These are phyloP conservation scores for Parmelia sp. DNA, from an alignment of 495 filamentous ascomycete genomes.

Conservation along the genomic window DNA sequence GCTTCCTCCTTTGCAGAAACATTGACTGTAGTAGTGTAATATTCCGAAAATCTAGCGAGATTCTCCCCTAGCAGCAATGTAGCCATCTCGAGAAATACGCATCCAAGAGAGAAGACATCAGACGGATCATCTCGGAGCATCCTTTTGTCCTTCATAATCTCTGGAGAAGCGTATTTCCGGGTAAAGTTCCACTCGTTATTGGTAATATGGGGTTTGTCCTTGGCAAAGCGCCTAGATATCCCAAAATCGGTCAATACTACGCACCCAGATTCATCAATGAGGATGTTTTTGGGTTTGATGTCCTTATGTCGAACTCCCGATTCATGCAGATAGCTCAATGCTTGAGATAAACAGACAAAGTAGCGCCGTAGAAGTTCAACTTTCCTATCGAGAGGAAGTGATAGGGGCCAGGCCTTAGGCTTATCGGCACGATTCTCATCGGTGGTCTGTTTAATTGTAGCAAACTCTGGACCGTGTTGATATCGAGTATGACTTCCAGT, in stretches of 20 bases:
- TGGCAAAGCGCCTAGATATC: constrained; percentile 36
- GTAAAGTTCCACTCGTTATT: constrained; percentile 6
- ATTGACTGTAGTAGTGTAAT: background rate
- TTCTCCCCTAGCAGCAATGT: background rate
- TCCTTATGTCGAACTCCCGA: constrained; percentile 40
- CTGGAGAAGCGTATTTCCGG: constrained; percentile 9
- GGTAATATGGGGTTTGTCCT: constrained; percentile 19
- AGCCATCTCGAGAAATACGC: constrained; percentile 13
- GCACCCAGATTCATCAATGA: constrained; percentile 32
- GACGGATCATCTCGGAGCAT: constrained; percentile 1
- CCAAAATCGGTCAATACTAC: constrained; percentile 43
- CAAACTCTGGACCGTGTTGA: too few species aligned
- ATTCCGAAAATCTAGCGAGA: background rate
- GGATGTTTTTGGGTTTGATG: constrained; percentile 44
- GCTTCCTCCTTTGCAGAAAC: background rate
- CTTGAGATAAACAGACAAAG: constrained; percentile 25
- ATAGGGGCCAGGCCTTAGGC: too few species aligned
- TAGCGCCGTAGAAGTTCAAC: constrained; percentile 16
- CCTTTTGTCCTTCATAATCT: background rate
- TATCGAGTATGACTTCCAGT: too few species aligned
- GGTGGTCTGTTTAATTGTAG: background rate
- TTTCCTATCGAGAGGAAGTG: too few species aligned
- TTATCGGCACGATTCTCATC: too few species aligned
- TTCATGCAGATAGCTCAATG: constrained; percentile 37
- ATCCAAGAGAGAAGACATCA: constrained; percentile 16